These are phyloP conservation scores for Marasmius tenuissimus DNA, from an alignment of 1,284 basidiomycete species.

Conservation along the genomic window DNA sequence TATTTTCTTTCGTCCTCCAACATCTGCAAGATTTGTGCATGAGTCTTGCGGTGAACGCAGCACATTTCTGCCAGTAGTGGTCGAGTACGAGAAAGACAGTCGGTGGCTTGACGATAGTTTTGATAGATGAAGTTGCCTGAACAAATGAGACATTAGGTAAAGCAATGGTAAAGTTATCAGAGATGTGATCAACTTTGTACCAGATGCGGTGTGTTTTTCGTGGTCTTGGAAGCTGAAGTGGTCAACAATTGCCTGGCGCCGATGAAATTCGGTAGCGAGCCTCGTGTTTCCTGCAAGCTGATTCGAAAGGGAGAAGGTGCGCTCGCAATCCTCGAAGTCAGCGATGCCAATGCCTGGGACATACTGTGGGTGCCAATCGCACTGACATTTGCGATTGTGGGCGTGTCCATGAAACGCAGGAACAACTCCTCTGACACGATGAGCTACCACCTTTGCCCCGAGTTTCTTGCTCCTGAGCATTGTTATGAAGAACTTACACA, in stretches of 20 bases:
- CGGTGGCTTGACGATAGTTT: background rate
- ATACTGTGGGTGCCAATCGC: conserved; percentile 27
- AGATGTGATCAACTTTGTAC: background rate
- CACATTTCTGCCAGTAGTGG: too few relatives aligned
- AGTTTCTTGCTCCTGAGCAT: conserved; percentile 5
- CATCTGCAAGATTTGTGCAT: too few relatives aligned
- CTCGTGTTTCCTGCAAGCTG: conserved; percentile 22
- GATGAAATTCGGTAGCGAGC: conserved; percentile 25
- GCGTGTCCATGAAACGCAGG: conserved; percentile 33
- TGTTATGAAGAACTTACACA: conserved; percentile 19
- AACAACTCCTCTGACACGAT: conserved; percentile 19
- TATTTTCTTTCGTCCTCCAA: too few relatives aligned
- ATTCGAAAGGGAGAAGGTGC: conserved; percentile 31
- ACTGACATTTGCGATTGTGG: conserved; percentile 34
- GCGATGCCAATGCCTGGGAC: conserved; percentile 31
- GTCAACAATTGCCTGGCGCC: conserved; percentile 22
- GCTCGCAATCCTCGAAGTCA: conserved; percentile 31
- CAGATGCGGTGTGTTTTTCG: background rate
- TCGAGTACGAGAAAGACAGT: too few relatives aligned
- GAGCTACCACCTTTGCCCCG: conserved; percentile 21
- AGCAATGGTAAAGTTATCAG: background rate
- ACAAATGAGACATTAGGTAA: background rate
- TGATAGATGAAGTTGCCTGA: background rate
- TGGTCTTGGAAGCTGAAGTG: conserved; percentile 20
- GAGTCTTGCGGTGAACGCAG: too few relatives aligned